Evolutionary conservation across 2,329 filamentous ascomycete species (phyloP), one percentile per base, ranked within the genome.

Genomic region (Helotiales sp.): DNA sequence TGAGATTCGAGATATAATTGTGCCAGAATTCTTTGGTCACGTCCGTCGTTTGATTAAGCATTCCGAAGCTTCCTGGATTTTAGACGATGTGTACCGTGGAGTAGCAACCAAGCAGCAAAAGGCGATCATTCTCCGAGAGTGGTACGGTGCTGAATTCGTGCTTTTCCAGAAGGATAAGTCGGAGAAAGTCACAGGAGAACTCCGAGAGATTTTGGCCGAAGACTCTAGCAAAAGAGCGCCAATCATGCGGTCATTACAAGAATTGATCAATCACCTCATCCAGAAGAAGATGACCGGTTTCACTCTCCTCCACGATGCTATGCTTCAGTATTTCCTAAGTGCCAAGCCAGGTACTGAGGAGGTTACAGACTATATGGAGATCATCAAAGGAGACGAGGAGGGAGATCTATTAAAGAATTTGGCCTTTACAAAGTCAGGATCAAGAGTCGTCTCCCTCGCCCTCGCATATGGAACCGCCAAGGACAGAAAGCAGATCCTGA

Each of bases 261-360:
- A 91, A 65, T 84, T 96, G 76, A 95, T 96, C 79, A 96, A 97
- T 75, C 86, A 89, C 61, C 83, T 99, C 40, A 83, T 98, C 48
- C 93, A 99, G 76, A 99, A 99, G 83, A 95, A 95, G 76, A 87
- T 95, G 76, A 96, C 91, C 0, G 93, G 91, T 9, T 98, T 99
- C 76, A 98, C 93, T 2, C 96, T 99, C 83, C 84, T 99, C 19
- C 96, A 99, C 74, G 95, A 98, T 69, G 95, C 95, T 50, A 96
- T 99, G 93, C 80, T 97, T 59, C 93, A 99, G 72, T 99, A 97
- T 75, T 97, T 93, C 75, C 77, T 91, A 53, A 93, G 89, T 68
- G 85, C 87, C 47, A 87, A 89, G 63, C 79, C 84, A 4, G 92
- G 89, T 3, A 90, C 87, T 44, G 86, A 90, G 57, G 93, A 98